These are phyloP conservation scores for Cyclotella baltica DNA, from an alignment of 108 stramenopile species.

Conservation along the genomic window DNA sequence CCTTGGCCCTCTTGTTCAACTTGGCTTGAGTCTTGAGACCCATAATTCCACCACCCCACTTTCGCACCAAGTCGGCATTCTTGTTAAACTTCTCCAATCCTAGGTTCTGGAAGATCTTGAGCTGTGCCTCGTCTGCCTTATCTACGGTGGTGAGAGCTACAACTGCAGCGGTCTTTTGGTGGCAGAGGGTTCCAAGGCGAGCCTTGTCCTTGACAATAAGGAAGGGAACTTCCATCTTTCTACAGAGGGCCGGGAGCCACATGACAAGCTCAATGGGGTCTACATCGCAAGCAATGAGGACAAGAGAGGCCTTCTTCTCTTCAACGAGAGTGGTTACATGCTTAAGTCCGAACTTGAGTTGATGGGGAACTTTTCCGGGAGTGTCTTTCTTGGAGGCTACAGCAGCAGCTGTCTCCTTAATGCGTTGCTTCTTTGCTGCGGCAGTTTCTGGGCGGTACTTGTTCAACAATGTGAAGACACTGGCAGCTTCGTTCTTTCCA, in stretches of 20 bases:
- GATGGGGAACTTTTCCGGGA: constrained; percentile 72
- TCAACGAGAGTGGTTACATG: constrained; percentile 98
- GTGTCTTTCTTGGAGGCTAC: constrained; percentile 71
- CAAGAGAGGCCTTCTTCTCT: constrained; percentile 98
- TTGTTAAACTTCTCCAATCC: constrained; percentile 97
- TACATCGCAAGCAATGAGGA: constrained; percentile 98
- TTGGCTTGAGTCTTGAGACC: constrained; percentile 99
- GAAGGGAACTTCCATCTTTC: constrained; percentile 99
- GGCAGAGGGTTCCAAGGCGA: constrained; percentile 96
- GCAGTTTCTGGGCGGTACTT: constrained; percentile 99
- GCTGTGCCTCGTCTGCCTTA: constrained; percentile 91
- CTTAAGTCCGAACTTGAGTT: constrained; percentile 98
- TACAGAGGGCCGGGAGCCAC: constrained; percentile 99
- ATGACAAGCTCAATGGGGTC: constrained; percentile 99
- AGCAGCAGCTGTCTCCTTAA: constrained; percentile 96
- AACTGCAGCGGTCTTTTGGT: constrained; percentile 95
- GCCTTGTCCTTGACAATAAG: constrained; percentile 99
- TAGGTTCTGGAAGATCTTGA: constrained; percentile 81
- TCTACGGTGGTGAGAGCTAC: constrained; percentile 91
- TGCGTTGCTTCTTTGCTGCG: constrained; percentile 95
- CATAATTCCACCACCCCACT: constrained; percentile 99
- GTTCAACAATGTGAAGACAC: constrained; percentile 96
- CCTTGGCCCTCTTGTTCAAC: constrained; percentile 97
- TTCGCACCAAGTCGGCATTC: constrained; percentile 85
- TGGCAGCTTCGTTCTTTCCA: constrained; percentile 97